These are phyloP conservation scores for Ceratocystis colombiana DNA, from an alignment of 2,329 filamentous ascomycete genomes.

Conservation along the genomic window DNA sequence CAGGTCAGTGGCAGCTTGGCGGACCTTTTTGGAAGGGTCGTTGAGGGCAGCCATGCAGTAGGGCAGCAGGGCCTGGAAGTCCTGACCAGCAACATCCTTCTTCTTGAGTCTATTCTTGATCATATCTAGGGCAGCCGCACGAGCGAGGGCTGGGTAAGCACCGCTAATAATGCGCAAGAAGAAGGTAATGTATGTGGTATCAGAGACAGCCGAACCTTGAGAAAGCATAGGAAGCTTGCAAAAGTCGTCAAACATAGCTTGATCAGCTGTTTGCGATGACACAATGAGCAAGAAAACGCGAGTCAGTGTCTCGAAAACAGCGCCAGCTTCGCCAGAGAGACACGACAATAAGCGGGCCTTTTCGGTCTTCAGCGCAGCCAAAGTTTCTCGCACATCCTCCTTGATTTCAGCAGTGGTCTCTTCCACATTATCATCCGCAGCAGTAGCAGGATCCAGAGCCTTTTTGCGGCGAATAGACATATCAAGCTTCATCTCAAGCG, in stretches of 20 bases:
- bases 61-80: slow-evolving; percentile 73
- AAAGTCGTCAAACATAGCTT: slow-evolving; percentile 40
- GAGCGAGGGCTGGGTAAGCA: slow-evolving; percentile 56
- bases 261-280: slow-evolving; percentile 36
- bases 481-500: slow-evolving; percentile 64
- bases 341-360: slow-evolving; percentile 41
- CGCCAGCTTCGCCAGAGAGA: slow-evolving; percentile 41
- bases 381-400: slow-evolving; percentile 35
- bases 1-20: slow-evolving; percentile 62
- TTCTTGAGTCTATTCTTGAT: slow-evolving; percentile 48
- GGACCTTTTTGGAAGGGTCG: slow-evolving; percentile 66
- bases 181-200: slow-evolving; percentile 63
- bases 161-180: slow-evolving; percentile 66
- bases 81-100: slow-evolving; percentile 41
- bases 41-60: slow-evolving; percentile 66
- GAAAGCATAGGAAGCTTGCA: slow-evolving; percentile 47
- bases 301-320: slow-evolving; percentile 49
- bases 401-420: slow-evolving; percentile 30
- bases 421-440: slow-evolving; percentile 42
- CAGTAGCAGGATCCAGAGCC: slow-evolving; percentile 40
- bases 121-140: slow-evolving; percentile 58
- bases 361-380: slow-evolving; percentile 35
- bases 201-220: slow-evolving; percentile 44
- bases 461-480: slow-evolving; percentile 53
- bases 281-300: slow-evolving; percentile 48